Percentiles rank a stretch among this genome's conserved stretches.
Evolutionary conservation across 805 yeast species (phyloP).

Genomic region (Citeromyces matritensis): DNA sequence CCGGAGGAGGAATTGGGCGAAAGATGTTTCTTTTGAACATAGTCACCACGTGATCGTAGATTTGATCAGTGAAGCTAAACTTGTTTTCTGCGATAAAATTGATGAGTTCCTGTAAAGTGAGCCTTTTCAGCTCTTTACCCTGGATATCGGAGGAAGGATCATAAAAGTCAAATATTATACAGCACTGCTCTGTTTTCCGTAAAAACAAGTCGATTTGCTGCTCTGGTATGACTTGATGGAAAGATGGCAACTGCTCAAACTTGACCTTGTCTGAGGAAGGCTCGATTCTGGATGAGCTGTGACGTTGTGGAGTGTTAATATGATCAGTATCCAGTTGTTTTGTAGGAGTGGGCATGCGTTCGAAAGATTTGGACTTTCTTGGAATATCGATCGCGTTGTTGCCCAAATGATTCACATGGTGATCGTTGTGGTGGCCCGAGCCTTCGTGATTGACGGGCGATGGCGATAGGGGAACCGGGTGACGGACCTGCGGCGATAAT

Average conservation of each 20-base stretch:
- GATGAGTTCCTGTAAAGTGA: conserved; percentile 77
- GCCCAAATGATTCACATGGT: conserved; percentile 3
- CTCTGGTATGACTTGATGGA: conserved; percentile 72
- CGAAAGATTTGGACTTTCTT: conserved; percentile 35
- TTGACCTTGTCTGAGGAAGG: conserved; percentile 49
- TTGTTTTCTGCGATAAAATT: conserved; percentile 76
- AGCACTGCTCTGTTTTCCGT: conserved; percentile 88
- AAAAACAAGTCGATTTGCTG: conserved; percentile 70
- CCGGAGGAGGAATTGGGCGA: conserved; percentile 97
- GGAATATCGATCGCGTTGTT: conserved; percentile 13
- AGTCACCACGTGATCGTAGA: conserved; percentile 74
- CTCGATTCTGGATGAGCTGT: conserved; percentile 84
- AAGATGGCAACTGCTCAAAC: conserved; percentile 65
- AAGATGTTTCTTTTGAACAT: conserved; percentile 86
- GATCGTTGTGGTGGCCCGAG: conserved; percentile 2
- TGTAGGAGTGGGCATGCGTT: conserved; percentile 42
- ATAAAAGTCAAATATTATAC: conserved; percentile 82
- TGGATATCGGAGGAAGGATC: conserved; percentile 87
- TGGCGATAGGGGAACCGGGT: conserved; percentile 1
- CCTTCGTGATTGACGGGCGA: conserved; percentile 7
- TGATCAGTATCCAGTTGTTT: conserved; percentile 65
- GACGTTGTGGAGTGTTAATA: conserved; percentile 78
- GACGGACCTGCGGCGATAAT: conserved; percentile 2
- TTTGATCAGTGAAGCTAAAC: conserved; percentile 77
- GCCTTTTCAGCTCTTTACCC: conserved; percentile 84